These are phyloP conservation scores for Boletus semigastroideus DNA, from an alignment of 1,284 basidiomycete species.

Conservation along the genomic window DNA sequence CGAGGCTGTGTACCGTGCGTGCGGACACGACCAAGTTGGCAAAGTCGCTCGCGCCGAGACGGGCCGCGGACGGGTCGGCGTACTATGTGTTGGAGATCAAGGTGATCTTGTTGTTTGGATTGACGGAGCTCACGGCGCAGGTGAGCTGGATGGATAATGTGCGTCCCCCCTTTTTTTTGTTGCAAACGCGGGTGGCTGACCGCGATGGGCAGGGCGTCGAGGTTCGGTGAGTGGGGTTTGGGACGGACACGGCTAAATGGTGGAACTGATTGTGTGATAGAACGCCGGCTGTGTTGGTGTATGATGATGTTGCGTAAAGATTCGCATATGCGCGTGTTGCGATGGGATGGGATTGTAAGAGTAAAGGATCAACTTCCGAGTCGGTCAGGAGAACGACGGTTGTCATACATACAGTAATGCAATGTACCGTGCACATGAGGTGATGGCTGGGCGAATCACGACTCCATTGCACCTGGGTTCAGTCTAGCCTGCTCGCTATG, in stretches of 20 bases:
- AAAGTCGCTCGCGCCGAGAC: slow-evolving; percentile 16
- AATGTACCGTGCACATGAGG: too few relatives aligned
- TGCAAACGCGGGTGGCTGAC: too few relatives aligned
- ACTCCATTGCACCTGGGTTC: too few relatives aligned
- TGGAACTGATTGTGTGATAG: slow-evolving; percentile 13
- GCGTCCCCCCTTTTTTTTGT: slow-evolving; percentile 7
- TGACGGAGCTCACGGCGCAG: slow-evolving; percentile 47
- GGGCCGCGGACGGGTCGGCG: slow-evolving; percentile 14
- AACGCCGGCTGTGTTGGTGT: slow-evolving; percentile 40
- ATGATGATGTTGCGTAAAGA: slow-evolving; percentile 31
- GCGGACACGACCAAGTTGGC: slow-evolving; percentile 38
- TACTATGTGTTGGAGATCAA: slow-evolving; percentile 40
- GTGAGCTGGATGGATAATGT: slow-evolving; percentile 46
- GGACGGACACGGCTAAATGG: not conserved
- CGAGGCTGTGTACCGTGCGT: slow-evolving; percentile 38
- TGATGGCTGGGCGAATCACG: too few relatives aligned
- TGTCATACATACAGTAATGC: too few relatives aligned
- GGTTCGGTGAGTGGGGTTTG: slow-evolving; percentile 25
- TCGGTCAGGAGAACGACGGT: too few relatives aligned
- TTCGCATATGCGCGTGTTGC: too few relatives aligned
- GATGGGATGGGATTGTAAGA: not conserved
- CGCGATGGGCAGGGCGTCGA: slow-evolving; percentile 21
- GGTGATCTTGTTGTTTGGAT: slow-evolving; percentile 43
- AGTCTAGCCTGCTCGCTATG: too few relatives aligned
- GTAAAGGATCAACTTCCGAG: not conserved